Conservation (phyloP, 1,284 basidiomycete species). For the Cryptococcus sp. region DNA sequence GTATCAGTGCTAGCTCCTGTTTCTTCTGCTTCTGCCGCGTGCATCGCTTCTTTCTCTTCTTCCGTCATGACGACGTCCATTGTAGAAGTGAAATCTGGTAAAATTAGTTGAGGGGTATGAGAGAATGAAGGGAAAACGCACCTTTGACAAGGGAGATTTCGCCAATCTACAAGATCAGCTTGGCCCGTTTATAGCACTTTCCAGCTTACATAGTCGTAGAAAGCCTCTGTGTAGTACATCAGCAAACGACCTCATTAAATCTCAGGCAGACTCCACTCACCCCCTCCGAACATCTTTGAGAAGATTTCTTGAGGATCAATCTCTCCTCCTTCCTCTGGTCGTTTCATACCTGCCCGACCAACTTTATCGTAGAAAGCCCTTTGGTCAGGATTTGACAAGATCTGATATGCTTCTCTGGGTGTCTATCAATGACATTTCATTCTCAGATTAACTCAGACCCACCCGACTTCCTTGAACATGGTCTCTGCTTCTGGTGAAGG, state of each 20-base stretch:
- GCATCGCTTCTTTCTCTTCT: conserved; percentile 84
- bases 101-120: neutral
- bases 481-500: conserved; percentile 77
- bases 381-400: conserved; percentile 77
- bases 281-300: conserved; percentile 85
- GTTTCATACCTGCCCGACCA: conserved; percentile 58
- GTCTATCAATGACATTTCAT: neutral
- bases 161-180: conserved; percentile 60
- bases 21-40: conserved; percentile 51
- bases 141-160: conserved; percentile 85
- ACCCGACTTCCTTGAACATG: conserved; percentile 92
- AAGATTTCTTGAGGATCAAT: conserved; percentile 87
- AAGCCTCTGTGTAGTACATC: conserved; percentile 30
- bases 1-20: conserved; percentile 2
- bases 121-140: conserved; percentile 2
- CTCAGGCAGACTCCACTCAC: no score
- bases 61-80: conserved; percentile 60
- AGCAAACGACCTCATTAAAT: no score
- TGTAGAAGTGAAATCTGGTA: conserved; percentile 42
- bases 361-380: conserved; percentile 93
- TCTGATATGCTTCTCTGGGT: conserved; percentile 80
- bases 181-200: neutral
- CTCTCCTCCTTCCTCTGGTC: conserved; percentile 32
- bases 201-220: conserved; percentile 68
- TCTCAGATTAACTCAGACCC: neutral